Base-by-base conservation (phyloP, 805 yeast genomes). In the Wickerhamiella kazuoi region DNA sequence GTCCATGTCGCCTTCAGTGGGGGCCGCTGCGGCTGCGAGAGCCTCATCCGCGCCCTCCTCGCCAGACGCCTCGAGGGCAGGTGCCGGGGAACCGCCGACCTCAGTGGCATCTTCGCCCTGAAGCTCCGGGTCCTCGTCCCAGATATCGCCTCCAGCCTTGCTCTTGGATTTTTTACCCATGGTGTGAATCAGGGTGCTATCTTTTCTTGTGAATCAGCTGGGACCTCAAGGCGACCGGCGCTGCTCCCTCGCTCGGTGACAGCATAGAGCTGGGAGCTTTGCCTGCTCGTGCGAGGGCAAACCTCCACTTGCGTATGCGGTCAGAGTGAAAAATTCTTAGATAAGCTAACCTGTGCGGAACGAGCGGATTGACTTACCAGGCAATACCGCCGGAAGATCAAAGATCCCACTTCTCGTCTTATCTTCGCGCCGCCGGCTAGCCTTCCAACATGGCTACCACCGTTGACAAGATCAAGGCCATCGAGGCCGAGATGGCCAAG, bases 401-500 rank as follows among this genome's bases (percentile, higher is more conserved):
- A n/a, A n/a, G n/a, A n/a, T n/a, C n/a, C n/a, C n/a, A n/a, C n/a
- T n/a, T n/a, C n/a, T n/a, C n/a, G n/a, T n/a, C n/a, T n/a, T n/a
- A n/a, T n/a, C n/a, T n/a, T n/a, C n/a, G n/a, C n/a, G n/a, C n/a
- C n/a, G n/a, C n/a, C n/a, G n/a, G n/a, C 26, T 6, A 33, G 15
- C 34, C 35, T 21, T 17, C 21, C 42, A 61, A 42, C 36, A 74
- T 74, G 79, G 65, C 75, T 46, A 75, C 80, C 9, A 74, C 78
- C 4, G 79, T 74, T 39, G 81, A 75, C 40, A 69, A 63, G 50
- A 60, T 61, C 46, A 44, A 79, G 64, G 76, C 78, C 64, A 80
- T 86, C 67, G 96, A 87, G 62, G 90, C 79, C 63, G 98, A 87
- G 69, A 87, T 87, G 98, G 86, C 96, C 64, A 71, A 71, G 53